These are phyloP conservation scores for Aspergillus nidulans DNA, from an alignment of 495 filamentous ascomycete species.

Conservation along the genomic window DNA sequence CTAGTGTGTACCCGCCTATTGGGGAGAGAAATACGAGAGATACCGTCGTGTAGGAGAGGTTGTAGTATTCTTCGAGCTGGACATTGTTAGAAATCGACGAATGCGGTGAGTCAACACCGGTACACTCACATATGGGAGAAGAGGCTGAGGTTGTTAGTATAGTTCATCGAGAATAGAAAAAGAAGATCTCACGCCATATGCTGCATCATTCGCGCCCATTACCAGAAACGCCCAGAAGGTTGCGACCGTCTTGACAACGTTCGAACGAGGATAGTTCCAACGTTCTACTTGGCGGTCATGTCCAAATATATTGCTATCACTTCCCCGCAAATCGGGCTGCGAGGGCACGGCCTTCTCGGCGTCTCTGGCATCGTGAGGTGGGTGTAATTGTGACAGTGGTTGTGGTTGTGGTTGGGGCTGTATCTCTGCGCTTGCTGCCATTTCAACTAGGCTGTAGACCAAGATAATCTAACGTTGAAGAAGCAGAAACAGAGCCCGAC, in stretches of 20 bases:
- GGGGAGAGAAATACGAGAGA: slow-evolving; percentile 62
- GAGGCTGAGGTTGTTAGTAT: slow-evolving; percentile 38
- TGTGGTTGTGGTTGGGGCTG: neutral
- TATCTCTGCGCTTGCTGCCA: neutral
- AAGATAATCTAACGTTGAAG: neutral
- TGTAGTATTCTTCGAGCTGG: slow-evolving; percentile 57
- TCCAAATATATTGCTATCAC: neutral
- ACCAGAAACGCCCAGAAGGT: slow-evolving; percentile 73
- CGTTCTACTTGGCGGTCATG: neutral
- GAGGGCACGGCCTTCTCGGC: neutral
- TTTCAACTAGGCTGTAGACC: neutral
- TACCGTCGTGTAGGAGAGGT: slow-evolving; percentile 54
- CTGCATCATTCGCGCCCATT: slow-evolving; percentile 79
- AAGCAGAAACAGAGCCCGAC: neutral
- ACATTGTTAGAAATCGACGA: neutral
- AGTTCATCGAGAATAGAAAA: neutral
- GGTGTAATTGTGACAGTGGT: neutral
- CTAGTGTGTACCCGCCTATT: slow-evolving; percentile 52
- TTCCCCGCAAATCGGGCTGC: neutral
- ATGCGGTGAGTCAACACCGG: neutral
- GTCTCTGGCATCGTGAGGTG: neutral
- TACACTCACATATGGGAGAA: slow-evolving; percentile 52
- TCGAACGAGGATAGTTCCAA: slow-evolving; percentile 70
- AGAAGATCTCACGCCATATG: slow-evolving; percentile 60
- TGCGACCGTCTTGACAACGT: slow-evolving; percentile 58